Evolutionary conservation across 257 asterid species (phyloP).

Genomic region (Ajuga chamaepitys): DNA sequence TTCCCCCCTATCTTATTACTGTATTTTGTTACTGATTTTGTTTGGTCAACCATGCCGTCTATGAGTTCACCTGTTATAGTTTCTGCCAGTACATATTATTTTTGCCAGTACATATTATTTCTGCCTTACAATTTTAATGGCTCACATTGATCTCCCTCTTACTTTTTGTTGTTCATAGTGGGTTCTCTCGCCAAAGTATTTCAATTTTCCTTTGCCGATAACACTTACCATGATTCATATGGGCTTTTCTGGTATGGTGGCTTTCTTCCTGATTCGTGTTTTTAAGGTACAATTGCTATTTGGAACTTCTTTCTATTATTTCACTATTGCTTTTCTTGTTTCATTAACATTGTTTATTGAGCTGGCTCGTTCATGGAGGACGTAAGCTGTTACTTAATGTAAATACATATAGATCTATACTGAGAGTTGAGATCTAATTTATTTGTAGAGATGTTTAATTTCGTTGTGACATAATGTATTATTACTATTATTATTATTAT

Average conservation of each 20-base stretch:
- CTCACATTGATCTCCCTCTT: constrained; percentile 6
- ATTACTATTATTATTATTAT: too few species aligned
- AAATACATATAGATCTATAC: not conserved
- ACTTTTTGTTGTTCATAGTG: constrained; percentile 51
- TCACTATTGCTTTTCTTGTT: not conserved
- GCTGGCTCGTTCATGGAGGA: not conserved
- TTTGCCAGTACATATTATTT: too few species aligned
- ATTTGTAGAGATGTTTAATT: not conserved
- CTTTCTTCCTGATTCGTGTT: constrained; percentile 83
- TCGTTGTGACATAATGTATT: not conserved
- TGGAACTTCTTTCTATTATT: not conserved
- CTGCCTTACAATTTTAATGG: constrained; percentile 6
- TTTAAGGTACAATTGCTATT: constrained; percentile 51
- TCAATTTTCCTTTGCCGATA: constrained; percentile 91
- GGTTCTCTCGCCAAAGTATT: constrained; percentile 97
- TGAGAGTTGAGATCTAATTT: not conserved
- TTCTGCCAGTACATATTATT: constrained; percentile 4
- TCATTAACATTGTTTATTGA: constrained; percentile 4
- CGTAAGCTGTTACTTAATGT: constrained; percentile 7
- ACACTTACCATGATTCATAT: constrained; percentile 97
- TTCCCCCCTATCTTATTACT: not conserved
- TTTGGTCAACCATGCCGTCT: not conserved
- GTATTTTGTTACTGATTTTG: not conserved
- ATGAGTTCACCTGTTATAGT: not conserved
- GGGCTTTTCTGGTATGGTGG: constrained; percentile 96